phyloP scores from a whole-genome alignment of 2,329 filamentous ascomycete genomes.

The Colletotrichum sp. region DNA sequence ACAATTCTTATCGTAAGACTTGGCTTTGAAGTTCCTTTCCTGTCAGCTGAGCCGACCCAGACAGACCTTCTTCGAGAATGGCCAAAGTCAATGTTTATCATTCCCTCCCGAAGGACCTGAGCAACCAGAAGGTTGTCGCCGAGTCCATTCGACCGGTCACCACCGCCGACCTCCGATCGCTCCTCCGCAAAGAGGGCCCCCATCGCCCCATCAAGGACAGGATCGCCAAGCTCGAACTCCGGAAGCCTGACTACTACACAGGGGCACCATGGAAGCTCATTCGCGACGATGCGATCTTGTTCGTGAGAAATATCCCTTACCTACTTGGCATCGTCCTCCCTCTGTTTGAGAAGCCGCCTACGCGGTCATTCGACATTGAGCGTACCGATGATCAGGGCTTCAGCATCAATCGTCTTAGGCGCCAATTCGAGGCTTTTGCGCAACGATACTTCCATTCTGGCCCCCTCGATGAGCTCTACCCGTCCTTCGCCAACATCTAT shows the following conservation, averaged over 20 bases:
- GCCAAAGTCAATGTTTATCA: background rate
- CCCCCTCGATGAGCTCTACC: conserved; percentile 68
- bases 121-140: background rate
- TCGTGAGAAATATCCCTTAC: background rate
- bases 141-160: background rate
- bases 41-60: background rate
- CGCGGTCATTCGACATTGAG: background rate
- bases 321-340: background rate
- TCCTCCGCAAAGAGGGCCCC: background rate
- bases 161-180: background rate
- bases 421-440: background rate
- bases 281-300: conserved; percentile 2
- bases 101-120: conserved; percentile 2
- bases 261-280: conserved; percentile 7
- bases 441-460: conserved; percentile 45
- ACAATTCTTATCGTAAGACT: background rate
- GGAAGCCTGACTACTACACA: conserved; percentile 10
- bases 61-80: background rate
- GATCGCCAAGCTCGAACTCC: background rate
- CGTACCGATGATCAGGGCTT: background rate
- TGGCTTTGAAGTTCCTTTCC: background rate
- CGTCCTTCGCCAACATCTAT: conserved; percentile 57
- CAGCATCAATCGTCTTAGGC: background rate
- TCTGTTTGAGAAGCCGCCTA: background rate
- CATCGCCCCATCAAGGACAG: background rate